Evolutionary conservation across 169 alveolate genomes (phyloP).

Genomic region (Cryptosporidium tyzzeri): DNA sequence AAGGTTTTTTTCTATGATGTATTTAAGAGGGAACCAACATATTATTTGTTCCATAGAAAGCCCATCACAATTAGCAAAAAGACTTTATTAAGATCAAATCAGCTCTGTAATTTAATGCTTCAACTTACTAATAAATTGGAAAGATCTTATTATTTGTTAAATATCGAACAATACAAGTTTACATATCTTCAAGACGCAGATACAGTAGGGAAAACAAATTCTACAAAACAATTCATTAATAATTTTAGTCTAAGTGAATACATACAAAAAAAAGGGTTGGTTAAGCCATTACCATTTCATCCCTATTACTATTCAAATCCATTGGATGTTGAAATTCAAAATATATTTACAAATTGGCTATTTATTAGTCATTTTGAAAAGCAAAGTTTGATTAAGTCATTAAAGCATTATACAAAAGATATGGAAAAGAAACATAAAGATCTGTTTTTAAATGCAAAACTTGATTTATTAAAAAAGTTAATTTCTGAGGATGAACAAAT

Average conservation of each 20-base stretch:
- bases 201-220: neutral
- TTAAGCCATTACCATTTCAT: constrained; percentile 45
- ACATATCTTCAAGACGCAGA: neutral
- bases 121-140: constrained; percentile 23
- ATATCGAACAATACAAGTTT: neutral
- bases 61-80: constrained; percentile 31
- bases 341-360: constrained; percentile 5
- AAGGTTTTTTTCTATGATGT: constrained; percentile 51
- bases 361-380: neutral
- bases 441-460: constrained; percentile 30
- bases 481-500: constrained; percentile 13
- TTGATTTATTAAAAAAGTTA: constrained; percentile 13
- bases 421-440: neutral
- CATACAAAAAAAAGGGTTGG: neutral
- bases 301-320: constrained; percentile 51
- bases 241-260: neutral
- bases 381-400: neutral
- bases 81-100: constrained; percentile 61
- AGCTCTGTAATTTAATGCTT: constrained; percentile 56
- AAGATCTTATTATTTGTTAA: constrained; percentile 18
- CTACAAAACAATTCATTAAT: neutral
- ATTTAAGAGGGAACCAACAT: constrained; percentile 5
- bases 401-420: neutral
- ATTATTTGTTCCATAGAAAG: constrained; percentile 60
- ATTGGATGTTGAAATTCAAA: neutral